These are phyloP conservation scores for Geotrichum candidum DNA, from an alignment of 1,139 yeast species.

Conservation along the genomic window DNA sequence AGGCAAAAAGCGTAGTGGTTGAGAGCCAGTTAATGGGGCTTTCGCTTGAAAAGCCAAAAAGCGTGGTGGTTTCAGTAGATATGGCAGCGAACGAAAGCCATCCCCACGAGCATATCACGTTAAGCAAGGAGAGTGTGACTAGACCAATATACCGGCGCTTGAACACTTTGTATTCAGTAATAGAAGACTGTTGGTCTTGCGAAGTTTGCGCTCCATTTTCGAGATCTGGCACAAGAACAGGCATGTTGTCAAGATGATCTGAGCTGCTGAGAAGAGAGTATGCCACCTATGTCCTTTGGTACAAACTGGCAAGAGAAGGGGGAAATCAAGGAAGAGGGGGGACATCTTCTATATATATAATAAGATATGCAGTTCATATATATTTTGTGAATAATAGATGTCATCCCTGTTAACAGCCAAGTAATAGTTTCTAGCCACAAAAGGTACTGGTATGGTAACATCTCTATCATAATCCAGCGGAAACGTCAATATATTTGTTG, in stretches of 20 bases:
- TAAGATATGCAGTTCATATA: no score
- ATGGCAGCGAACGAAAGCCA: constrained; percentile 36
- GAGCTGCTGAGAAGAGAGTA: background rate
- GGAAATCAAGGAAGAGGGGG: no score
- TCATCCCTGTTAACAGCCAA: no score
- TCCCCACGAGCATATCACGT: constrained; percentile 35
- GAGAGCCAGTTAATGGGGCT: constrained; percentile 37
- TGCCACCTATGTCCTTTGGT: background rate
- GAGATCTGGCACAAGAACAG: background rate
- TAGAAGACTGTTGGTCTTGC: background rate
- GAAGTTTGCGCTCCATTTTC: background rate
- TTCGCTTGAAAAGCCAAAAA: constrained; percentile 26
- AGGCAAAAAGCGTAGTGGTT: constrained; percentile 33
- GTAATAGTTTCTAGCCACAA: no score
- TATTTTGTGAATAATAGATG: no score
- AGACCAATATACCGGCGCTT: constrained; percentile 36
- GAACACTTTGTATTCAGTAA: constrained; percentile 25
- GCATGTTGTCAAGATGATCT: background rate
- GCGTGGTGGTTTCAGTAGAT: constrained; percentile 26
- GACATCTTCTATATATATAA: no score
- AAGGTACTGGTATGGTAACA: no score
- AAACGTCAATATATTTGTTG: no score
- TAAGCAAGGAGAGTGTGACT: constrained; percentile 30
- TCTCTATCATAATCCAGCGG: no score
- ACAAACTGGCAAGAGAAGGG: background rate